Conservation (phyloP, 768 basidiomycete species). For the Tulasnella sp. region DNA sequence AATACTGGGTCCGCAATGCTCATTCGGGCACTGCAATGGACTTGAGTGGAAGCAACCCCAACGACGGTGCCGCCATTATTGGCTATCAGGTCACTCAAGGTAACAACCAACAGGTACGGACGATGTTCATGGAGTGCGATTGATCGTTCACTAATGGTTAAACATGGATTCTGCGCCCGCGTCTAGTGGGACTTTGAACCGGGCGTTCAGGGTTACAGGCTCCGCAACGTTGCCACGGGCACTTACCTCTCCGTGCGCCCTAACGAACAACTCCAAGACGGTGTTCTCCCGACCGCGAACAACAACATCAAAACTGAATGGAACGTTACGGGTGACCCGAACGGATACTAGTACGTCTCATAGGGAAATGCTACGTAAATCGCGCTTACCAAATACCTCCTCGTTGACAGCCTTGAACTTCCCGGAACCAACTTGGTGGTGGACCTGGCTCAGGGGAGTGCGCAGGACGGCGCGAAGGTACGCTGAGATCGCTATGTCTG, state of each 20-base stretch:
- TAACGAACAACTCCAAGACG: not conserved
- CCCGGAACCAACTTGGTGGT: not conserved
- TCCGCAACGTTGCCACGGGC: not conserved
- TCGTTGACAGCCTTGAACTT: not conserved
- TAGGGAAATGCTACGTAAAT: not conserved
- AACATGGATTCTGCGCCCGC: not conserved
- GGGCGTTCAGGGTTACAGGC: not conserved
- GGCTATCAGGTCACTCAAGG: conserved; percentile 10
- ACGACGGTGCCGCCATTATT: conserved; percentile 7
- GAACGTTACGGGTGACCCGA: not conserved
- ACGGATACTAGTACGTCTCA: not conserved
- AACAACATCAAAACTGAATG: not conserved
- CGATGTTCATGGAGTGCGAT: not conserved
- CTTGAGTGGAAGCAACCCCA: not conserved
- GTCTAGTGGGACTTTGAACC: conserved; percentile 3
- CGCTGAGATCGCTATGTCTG: not conserved
- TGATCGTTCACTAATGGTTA: not conserved
- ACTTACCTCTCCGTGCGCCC: not conserved
- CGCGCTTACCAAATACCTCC: not conserved
- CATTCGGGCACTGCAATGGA: conserved; percentile 18
- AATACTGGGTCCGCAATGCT: conserved; percentile 6
- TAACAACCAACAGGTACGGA: conserved; percentile 18
- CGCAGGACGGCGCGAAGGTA: conserved; percentile 13
- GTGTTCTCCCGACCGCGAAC: not conserved
- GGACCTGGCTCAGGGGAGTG: conserved; percentile 8